phyloP scores from a whole-genome alignment of 164 flowering plant species.

The Sextonia rubra region DNA sequence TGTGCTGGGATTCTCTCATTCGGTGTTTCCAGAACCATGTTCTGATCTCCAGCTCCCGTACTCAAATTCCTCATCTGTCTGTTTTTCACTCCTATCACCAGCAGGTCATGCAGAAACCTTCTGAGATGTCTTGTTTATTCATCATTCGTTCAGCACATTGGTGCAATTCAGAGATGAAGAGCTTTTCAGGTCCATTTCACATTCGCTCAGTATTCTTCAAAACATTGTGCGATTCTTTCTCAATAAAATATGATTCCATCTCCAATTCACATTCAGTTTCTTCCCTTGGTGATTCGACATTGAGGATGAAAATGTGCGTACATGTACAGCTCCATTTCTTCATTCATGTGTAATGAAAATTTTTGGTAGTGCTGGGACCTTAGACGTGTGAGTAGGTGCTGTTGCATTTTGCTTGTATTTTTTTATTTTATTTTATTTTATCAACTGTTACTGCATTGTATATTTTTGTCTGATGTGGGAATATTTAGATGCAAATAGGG shows the following conservation, averaged over 20 bases:
- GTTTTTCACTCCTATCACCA: constrained; percentile 22
- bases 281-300: neutral
- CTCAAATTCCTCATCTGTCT: constrained; percentile 27
- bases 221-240: constrained; percentile 13
- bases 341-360: constrained; percentile 37
- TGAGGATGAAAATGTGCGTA: constrained; percentile 6
- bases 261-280: constrained; percentile 6
- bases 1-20: constrained; percentile 42
- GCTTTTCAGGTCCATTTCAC: constrained; percentile 6
- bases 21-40: constrained; percentile 45
- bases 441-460: constrained; percentile 12
- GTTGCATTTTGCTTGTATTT: constrained; percentile 6
- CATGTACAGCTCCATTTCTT: constrained; percentile 35
- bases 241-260: constrained; percentile 18
- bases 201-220: constrained; percentile 8
- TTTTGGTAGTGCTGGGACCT: constrained; percentile 31
- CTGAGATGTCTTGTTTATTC: constrained; percentile 9
- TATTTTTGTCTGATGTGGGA: constrained; percentile 3
- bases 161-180: constrained; percentile 11
- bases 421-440: neutral
- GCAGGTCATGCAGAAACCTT: constrained; percentile 15
- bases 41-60: constrained; percentile 23
- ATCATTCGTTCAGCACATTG: constrained; percentile 6
- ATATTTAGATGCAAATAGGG: neutral
- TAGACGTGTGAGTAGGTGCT: too few species aligned